Percentiles rank a stretch among this genome's conserved stretches.
These are phyloP conservation scores for Cercospora beticola DNA, from an alignment of 2,329 filamentous ascomycete genomes.

Conservation along the genomic window DNA sequence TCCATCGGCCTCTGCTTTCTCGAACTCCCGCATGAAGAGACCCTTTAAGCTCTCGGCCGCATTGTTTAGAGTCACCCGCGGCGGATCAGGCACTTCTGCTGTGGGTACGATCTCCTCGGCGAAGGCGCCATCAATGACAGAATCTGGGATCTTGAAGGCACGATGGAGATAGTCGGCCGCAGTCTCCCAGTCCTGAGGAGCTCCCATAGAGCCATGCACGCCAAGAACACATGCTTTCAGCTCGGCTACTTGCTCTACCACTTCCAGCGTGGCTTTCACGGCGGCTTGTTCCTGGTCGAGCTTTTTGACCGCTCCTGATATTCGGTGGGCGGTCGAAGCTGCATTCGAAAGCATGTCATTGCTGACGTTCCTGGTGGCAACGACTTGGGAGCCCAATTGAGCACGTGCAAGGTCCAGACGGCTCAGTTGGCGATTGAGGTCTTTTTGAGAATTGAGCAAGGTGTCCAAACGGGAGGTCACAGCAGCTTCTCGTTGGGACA, in stretches of 20 bases:
- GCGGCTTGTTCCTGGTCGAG: slow-evolving; percentile 89
- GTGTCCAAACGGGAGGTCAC: slow-evolving; percentile 73
- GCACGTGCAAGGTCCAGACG: slow-evolving; percentile 87
- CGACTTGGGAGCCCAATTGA: slow-evolving; percentile 81
- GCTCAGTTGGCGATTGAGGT: slow-evolving; percentile 80
- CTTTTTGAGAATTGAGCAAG: slow-evolving; percentile 78
- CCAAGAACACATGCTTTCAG: slow-evolving; percentile 95
- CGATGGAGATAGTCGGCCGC: slow-evolving; percentile 86
- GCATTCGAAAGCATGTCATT: slow-evolving; percentile 88
- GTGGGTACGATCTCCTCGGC: slow-evolving; percentile 91
- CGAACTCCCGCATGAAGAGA: slow-evolving; percentile 90
- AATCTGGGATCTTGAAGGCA: slow-evolving; percentile 74
- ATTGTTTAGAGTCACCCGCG: slow-evolving; percentile 79
- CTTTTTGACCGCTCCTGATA: slow-evolving; percentile 81
- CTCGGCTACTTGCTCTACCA: slow-evolving; percentile 95
- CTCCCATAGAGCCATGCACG: slow-evolving; percentile 93
- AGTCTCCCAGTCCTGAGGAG: slow-evolving; percentile 97
- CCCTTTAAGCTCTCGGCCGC: slow-evolving; percentile 87
- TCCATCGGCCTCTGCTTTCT: slow-evolving; percentile 82
- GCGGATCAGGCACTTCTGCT: slow-evolving; percentile 90
- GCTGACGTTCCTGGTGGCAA: slow-evolving; percentile 78
- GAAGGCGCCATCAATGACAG: slow-evolving; percentile 80
- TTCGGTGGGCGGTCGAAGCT: slow-evolving; percentile 77
- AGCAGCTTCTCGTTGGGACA: slow-evolving; percentile 72
- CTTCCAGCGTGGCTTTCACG: slow-evolving; percentile 83